Evolutionary conservation across 2,329 filamentous ascomycete species (phyloP).

Genomic region (Nemania sp.): DNA sequence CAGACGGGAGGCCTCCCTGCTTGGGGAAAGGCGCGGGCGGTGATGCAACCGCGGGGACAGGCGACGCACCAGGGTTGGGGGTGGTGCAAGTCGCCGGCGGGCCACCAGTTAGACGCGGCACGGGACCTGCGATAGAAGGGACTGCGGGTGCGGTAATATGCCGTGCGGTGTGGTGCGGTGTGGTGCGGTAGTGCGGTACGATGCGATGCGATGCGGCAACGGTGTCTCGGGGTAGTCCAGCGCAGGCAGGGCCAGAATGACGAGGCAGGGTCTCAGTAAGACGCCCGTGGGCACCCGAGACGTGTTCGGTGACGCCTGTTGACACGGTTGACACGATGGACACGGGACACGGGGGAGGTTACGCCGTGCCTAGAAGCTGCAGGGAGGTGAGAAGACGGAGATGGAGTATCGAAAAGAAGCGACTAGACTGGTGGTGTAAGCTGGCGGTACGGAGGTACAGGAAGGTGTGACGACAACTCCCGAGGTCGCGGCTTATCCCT

Average conservation of each 20-base stretch:
- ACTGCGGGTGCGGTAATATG: neutral
- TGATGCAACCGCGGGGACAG: neutral
- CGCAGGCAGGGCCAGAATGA: neutral
- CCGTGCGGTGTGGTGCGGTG: too few species aligned
- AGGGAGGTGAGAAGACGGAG: slow-evolving; percentile 9
- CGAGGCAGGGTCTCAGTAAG: neutral
- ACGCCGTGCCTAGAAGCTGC: slow-evolving; percentile 12
- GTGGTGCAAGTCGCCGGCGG: neutral
- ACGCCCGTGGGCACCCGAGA: neutral
- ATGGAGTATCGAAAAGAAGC: neutral
- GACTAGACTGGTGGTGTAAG: neutral
- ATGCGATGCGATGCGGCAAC: too few species aligned
- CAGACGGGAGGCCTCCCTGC: slow-evolving; percentile 6
- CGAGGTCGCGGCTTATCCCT: neutral
- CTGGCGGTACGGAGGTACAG: neutral
- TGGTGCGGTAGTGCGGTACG: too few species aligned
- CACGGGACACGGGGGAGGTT: too few species aligned
- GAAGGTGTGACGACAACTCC: too few species aligned
- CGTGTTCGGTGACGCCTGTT: neutral
- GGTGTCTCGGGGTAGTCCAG: too few species aligned
- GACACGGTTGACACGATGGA: too few species aligned
- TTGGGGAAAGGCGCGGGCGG: slow-evolving; percentile 5
- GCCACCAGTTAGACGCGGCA: slow-evolving; percentile 8
- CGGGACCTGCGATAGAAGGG: slow-evolving; percentile 2
- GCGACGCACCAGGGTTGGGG: slow-evolving; percentile 6